A percentile compares a stretch with the other conserved stretches of the same genome.
phyloP scores from a whole-genome alignment of 129 eudicot genomes.

The Lactuca saligna region DNA sequence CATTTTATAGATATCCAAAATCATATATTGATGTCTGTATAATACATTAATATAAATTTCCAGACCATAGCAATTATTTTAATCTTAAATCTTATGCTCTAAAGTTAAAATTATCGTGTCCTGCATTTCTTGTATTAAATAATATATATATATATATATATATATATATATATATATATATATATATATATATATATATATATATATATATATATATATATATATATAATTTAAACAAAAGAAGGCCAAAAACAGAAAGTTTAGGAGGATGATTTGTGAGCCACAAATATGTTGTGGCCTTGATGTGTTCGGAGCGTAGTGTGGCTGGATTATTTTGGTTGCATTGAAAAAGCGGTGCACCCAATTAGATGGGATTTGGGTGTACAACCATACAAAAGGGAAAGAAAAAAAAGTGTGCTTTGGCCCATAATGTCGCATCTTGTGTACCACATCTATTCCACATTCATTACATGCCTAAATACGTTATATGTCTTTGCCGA shows the following conservation, averaged over 20 bases:
- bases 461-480: neutral
- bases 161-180: neutral
- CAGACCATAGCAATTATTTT: too few relatives aligned
- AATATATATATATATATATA: neutral
- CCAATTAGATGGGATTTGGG: slow-evolving; percentile 7
- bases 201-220: neutral
- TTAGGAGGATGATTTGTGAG: slow-evolving; percentile 24
- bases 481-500: neutral
- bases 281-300: slow-evolving; percentile 57
- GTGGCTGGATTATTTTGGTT: slow-evolving; percentile 21
- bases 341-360: slow-evolving; percentile 28
- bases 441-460: slow-evolving; percentile 13
- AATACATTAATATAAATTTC: too few relatives aligned
- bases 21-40: too few relatives aligned
- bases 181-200: neutral
- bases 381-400: slow-evolving; percentile 18
- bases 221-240: neutral
- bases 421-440: neutral
- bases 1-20: too few relatives aligned
- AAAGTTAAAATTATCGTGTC: neutral
- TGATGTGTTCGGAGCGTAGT: slow-evolving; percentile 20
- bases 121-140: neutral
- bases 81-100: neutral
- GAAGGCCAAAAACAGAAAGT: neutral
- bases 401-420: slow-evolving; percentile 1